These are phyloP conservation scores for Clarkia xantiana DNA, from an alignment of 345 rosid species.

Conservation along the genomic window DNA sequence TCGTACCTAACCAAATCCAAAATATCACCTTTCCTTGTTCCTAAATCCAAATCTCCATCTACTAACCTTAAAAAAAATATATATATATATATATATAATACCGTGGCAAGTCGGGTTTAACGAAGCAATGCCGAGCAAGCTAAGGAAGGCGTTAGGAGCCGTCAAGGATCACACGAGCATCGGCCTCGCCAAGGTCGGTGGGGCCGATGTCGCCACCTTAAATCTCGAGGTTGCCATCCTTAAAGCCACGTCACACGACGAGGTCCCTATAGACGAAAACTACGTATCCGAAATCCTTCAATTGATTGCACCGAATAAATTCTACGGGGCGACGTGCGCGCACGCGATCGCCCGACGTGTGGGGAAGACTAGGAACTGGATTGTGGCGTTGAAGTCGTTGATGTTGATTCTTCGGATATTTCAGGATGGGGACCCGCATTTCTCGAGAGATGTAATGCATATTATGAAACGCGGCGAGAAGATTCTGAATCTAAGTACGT, in stretches of 20 bases:
- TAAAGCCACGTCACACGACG: slow-evolving; percentile 71
- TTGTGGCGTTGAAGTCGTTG: slow-evolving; percentile 66
- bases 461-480: slow-evolving; percentile 64
- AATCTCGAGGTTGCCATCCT: slow-evolving; percentile 58
- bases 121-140: slow-evolving; percentile 64
- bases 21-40: no score
- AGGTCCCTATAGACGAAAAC: slow-evolving; percentile 52
- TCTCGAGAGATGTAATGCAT: slow-evolving; percentile 60
- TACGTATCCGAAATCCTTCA: slow-evolving; percentile 39
- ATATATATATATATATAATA: no score
- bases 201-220: slow-evolving; percentile 21
- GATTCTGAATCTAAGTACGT: slow-evolving; percentile 52
- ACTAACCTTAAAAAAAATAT: neutral
- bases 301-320: slow-evolving; percentile 36
- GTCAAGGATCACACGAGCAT: slow-evolving; percentile 92
- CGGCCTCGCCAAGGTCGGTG: slow-evolving; percentile 65
- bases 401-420: slow-evolving; percentile 62
- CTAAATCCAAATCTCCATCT: neutral
- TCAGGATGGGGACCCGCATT: slow-evolving; percentile 67
- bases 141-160: slow-evolving; percentile 69
- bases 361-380: slow-evolving; percentile 64
- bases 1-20: no score
- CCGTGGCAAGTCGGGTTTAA: neutral
- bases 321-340: slow-evolving; percentile 47
- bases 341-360: slow-evolving; percentile 45